phyloP scores from a whole-genome alignment of 352 stramenopile species.

The Chrysophaeum taylorii region DNA sequence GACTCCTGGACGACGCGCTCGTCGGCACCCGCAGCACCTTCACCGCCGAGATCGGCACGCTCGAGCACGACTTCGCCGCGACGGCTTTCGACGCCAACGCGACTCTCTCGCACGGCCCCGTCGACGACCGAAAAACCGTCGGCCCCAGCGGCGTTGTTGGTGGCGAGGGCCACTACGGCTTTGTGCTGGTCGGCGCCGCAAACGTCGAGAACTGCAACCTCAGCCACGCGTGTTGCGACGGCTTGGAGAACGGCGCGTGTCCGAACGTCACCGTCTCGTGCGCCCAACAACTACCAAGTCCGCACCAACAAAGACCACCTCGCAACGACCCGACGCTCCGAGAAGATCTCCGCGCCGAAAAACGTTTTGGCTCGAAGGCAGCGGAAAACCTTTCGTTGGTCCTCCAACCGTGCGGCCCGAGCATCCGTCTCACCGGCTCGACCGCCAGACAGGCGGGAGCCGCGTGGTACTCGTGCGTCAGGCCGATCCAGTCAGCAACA shows the following conservation, averaged over 20 bases:
- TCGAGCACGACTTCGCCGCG: slow-evolving; percentile 58
- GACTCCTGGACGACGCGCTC: slow-evolving; percentile 42
- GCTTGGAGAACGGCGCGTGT: slow-evolving; percentile 19
- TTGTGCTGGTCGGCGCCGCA: slow-evolving; percentile 69
- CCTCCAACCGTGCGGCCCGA: slow-evolving; percentile 48
- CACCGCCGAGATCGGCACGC: slow-evolving; percentile 39
- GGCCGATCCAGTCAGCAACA: too few species aligned
- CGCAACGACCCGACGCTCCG: background rate
- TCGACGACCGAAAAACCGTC: slow-evolving; percentile 43
- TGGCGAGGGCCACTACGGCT: slow-evolving; percentile 73
- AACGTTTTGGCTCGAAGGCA: background rate
- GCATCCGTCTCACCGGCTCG: slow-evolving; percentile 63
- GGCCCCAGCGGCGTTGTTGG: slow-evolving; percentile 65
- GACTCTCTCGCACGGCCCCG: slow-evolving; percentile 58
- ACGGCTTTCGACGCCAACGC: slow-evolving; percentile 52
- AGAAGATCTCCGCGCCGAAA: background rate
- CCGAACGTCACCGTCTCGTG: slow-evolving; percentile 28
- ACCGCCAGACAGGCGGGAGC: slow-evolving; percentile 57
- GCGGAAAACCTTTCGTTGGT: too few species aligned
- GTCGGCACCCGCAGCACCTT: slow-evolving; percentile 41
- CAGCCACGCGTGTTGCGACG: slow-evolving; percentile 65
- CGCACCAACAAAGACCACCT: slow-evolving; percentile 3
- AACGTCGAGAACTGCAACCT: slow-evolving; percentile 78
- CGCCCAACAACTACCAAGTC: slow-evolving; percentile 10
- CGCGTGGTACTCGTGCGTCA: slow-evolving; percentile 81